Conservation (phyloP, 2,329 filamentous ascomycete genomes). For the Fusarium chaquense region DNA sequence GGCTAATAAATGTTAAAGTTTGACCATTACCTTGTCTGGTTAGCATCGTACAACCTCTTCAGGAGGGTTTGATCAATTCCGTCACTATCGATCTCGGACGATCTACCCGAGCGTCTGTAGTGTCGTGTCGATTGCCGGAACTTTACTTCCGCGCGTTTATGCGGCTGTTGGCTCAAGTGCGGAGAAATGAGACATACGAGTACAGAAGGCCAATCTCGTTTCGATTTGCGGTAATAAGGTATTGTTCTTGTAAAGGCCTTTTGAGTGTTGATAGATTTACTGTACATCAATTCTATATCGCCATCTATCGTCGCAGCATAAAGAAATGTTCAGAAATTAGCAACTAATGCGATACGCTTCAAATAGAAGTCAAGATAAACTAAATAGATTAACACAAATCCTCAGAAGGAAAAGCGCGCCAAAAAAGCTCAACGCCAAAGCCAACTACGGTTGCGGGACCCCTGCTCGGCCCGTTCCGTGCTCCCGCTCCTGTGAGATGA, state of each 20-base stretch:
- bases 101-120: constrained; percentile 51
- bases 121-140: neutral
- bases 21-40: neutral
- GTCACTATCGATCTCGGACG: constrained; percentile 44
- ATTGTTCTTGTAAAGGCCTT: neutral
- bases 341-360: neutral
- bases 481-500: constrained; percentile 53
- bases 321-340: neutral
- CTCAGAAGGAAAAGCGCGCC: neutral
- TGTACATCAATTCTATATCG: neutral
- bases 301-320: neutral
- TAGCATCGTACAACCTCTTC: neutral
- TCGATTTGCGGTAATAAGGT: neutral
- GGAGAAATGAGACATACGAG: neutral
- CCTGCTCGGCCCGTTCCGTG: constrained; percentile 59
- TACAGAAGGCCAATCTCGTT: neutral
- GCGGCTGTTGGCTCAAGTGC: neutral
- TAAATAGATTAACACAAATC: neutral
- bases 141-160: constrained; percentile 6
- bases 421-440: neutral
- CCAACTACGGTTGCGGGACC: constrained; percentile 19
- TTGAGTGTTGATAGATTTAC: neutral
- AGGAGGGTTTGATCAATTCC: neutral
- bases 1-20: neutral
- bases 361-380: neutral